Evolutionary conservation across 2,329 filamentous ascomycete genomes (phyloP).

Genomic region (Juglanconis sp.): DNA sequence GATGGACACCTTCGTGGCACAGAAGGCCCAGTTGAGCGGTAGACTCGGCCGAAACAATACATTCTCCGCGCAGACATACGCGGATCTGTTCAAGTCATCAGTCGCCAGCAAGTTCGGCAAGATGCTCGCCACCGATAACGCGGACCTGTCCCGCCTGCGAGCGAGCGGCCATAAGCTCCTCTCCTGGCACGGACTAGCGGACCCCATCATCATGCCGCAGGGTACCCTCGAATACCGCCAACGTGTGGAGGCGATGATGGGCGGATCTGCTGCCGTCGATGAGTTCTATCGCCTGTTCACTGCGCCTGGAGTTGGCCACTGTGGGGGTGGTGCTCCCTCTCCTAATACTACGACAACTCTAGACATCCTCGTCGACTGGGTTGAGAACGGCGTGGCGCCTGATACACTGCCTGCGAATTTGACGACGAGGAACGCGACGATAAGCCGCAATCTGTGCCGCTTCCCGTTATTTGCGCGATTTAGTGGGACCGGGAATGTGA

Average conservation of each 20-base stretch:
- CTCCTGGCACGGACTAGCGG: slow-evolving; percentile 43
- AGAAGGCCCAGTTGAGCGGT: slow-evolving; percentile 1
- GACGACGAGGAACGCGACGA: background rate
- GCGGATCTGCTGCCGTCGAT: background rate
- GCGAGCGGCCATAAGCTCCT: slow-evolving; percentile 46
- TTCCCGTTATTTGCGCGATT: background rate
- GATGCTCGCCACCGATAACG: slow-evolving; percentile 25
- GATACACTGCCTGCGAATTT: background rate
- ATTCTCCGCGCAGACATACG: background rate
- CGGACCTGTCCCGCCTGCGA: slow-evolving; percentile 44
- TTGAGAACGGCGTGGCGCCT: background rate
- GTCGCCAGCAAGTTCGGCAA: slow-evolving; percentile 5
- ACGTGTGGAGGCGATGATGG: slow-evolving; percentile 10
- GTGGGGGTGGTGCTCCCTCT: background rate
- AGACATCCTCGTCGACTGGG: background rate
- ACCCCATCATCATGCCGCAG: slow-evolving; percentile 20
- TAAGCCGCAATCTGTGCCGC: background rate
- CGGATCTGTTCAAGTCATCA: background rate
- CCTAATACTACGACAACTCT: background rate
- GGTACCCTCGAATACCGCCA: slow-evolving; percentile 27
- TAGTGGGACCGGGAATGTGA: background rate
- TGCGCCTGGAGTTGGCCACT: background rate
- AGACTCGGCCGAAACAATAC: background rate
- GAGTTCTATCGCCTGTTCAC: background rate
- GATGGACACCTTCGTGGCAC: background rate